These are phyloP conservation scores for Akanthomyces muscarius DNA, from an alignment of 2,329 filamentous ascomycete species.

Conservation along the genomic window DNA sequence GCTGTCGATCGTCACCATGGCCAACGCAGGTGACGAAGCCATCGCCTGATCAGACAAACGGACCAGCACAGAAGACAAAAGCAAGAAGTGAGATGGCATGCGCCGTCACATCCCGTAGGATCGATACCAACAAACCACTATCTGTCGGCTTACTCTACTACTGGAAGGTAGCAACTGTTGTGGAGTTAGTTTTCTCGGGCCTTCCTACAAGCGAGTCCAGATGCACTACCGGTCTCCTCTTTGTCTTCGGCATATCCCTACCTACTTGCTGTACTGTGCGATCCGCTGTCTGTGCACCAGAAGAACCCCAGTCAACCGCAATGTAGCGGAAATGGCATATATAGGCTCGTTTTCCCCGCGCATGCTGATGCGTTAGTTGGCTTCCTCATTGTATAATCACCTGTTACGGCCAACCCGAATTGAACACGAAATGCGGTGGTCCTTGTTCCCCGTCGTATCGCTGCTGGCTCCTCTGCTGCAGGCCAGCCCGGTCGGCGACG, in stretches of 20 bases:
- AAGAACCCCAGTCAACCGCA: background rate
- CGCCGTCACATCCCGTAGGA: background rate
- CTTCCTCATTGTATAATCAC: background rate
- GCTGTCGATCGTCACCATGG: background rate
- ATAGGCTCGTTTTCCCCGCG: background rate
- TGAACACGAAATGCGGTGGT: constrained; percentile 8
- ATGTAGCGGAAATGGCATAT: background rate
- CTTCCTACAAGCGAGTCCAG: background rate
- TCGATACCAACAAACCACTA: background rate
- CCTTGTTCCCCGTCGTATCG: constrained; percentile 5
- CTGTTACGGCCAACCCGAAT: background rate
- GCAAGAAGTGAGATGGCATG: background rate
- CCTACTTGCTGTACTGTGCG: too few species aligned
- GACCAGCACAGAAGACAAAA: background rate
- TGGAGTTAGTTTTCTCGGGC: constrained; percentile 7
- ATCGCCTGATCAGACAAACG: background rate
- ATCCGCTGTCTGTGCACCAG: background rate
- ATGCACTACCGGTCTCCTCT: background rate
- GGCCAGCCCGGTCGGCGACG: constrained; percentile 12
- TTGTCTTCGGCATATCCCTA: background rate
- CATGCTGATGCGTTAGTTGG: background rate
- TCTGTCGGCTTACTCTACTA: constrained; percentile 10
- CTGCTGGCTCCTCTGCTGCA: constrained; percentile 12
- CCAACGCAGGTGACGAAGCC: background rate
- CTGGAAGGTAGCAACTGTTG: constrained; percentile 12